Base-by-base conservation (phyloP, 2,329 filamentous ascomycete species). In the Beauveria sp. region DNA sequence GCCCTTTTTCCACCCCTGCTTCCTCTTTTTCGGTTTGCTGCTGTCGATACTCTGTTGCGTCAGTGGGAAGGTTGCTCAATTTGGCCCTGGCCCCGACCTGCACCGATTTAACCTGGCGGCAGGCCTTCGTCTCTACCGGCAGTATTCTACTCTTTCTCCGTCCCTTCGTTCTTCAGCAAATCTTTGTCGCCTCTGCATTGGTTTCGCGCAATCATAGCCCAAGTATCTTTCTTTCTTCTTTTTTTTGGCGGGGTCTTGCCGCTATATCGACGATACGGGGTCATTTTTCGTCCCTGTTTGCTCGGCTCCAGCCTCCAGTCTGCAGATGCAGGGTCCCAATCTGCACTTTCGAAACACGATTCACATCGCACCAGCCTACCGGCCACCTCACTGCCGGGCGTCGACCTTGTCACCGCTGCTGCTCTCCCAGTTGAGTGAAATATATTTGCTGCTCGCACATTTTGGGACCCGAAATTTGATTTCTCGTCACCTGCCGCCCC, bases 291-390 rank as follows among this genome's bases (percentile, higher is more conserved):
- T 24, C 34, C 14, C 28, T 26, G 28, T 43, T 52, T 34, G 6
- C 52, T 55, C 54, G 10, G 26, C 43, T 46, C 45, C 46, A 59
- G 47, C 57, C 57, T 51, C 38, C 47, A 53, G 47, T 45, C 57
- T 51, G 46, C 47, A 53, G 38, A 49, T 51, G 46, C 47, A 60
- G 38, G 57, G 46, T 52, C 49, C 45, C 49, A 60, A 42, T 53
- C 47, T 34, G 26, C 46, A 22, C 28, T 51, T 34, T 60, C 52
- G 57, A 60, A 60, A 60, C 57, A 60, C 57, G 38, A 60, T 60
- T 59, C 57, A 45, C 57, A 59, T 52, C 57, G 56, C 57, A 60
- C 47, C 38, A 45, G 6, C 26, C 12, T 10, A 20, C 43, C 54
- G 38, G 45, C 43, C 42, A 55, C 52, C 34, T 30, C 10, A 28